Conservation (phyloP, 345 rosid genomes). For the Geranium brycei region DNA sequence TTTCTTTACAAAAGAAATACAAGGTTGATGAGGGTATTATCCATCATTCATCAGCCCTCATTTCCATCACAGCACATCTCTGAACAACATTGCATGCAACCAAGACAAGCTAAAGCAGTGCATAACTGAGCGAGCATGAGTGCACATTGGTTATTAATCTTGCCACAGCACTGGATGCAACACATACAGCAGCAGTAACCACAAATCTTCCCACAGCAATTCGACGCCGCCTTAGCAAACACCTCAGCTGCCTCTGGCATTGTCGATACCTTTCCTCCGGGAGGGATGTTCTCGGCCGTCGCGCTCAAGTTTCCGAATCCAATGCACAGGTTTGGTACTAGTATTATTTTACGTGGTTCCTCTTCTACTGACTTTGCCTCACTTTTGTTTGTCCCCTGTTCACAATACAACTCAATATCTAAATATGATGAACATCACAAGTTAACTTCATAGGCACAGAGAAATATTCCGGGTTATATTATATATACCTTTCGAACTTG, state of each 20-base stretch:
- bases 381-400: neutral
- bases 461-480: too few species aligned
- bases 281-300: constrained; percentile 51
- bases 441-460: too few species aligned
- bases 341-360: constrained; percentile 17
- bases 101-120: constrained; percentile 54
- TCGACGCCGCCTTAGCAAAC: constrained; percentile 57
- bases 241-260: constrained; percentile 72
- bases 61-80: constrained; percentile 47
- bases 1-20: too few species aligned
- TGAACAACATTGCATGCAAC: constrained; percentile 73
- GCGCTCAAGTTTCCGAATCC: constrained; percentile 70
- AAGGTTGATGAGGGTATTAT: neutral
- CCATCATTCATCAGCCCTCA: constrained; percentile 19
- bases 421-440: too few species aligned
- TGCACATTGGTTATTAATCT: constrained; percentile 54
- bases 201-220: constrained; percentile 50
- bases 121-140: constrained; percentile 44
- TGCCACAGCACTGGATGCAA: constrained; percentile 60
- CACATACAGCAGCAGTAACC: constrained; percentile 74
- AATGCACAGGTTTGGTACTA: constrained; percentile 29
- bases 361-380: constrained; percentile 24
- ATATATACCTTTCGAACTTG: constrained; percentile 28
- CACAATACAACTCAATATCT: neutral
- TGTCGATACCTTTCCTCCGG: constrained; percentile 38